Evolutionary conservation across 2,329 filamentous ascomycete genomes (phyloP).

Genomic region (Cytospora piceae): DNA sequence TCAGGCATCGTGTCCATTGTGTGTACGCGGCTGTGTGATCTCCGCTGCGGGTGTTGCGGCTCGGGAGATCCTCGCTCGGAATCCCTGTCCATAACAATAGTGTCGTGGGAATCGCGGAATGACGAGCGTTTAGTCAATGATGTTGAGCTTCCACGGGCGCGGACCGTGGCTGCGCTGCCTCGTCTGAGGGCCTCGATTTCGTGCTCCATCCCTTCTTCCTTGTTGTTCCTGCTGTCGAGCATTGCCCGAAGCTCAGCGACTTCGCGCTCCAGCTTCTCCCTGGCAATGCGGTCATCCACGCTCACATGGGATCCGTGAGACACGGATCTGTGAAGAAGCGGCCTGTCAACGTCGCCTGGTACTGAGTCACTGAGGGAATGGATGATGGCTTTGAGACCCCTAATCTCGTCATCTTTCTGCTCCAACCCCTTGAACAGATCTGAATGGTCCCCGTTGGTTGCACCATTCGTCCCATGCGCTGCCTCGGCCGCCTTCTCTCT

Average conservation of each 20-base stretch:
- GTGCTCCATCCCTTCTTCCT: conserved; percentile 85
- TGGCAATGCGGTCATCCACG: conserved; percentile 59
- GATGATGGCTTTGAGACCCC: conserved; percentile 96
- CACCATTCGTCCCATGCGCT: conserved; percentile 50
- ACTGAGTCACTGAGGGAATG: conserved; percentile 84
- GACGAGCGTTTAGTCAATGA: conserved; percentile 56
- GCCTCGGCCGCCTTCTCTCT: conserved; percentile 76
- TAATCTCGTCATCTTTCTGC: conserved; percentile 95
- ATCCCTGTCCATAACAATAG: conserved; percentile 61
- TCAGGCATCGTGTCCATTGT: conserved; percentile 72
- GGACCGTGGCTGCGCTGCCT: conserved; percentile 46
- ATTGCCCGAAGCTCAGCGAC: conserved; percentile 76
- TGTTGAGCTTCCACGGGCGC: conserved; percentile 58
- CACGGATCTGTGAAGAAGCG: conserved; percentile 42
- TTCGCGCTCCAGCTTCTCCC: conserved; percentile 77
- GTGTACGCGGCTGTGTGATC: conserved; percentile 49
- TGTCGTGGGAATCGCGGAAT: conserved; percentile 68
- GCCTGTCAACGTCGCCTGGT: conserved; percentile 44
- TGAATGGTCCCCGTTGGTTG: conserved; percentile 46
- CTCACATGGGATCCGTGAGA: conserved; percentile 50
- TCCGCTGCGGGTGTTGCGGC: conserved; percentile 41
- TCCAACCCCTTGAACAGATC: conserved; percentile 75
- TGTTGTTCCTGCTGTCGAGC: conserved; percentile 70
- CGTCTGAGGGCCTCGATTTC: conserved; percentile 72
- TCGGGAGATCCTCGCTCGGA: conserved; percentile 53